Evolutionary conservation across 23 red algal species (phyloP), one percentile per base, ranked within the genome.

Genomic region (Rhodosorus marinus): DNA sequence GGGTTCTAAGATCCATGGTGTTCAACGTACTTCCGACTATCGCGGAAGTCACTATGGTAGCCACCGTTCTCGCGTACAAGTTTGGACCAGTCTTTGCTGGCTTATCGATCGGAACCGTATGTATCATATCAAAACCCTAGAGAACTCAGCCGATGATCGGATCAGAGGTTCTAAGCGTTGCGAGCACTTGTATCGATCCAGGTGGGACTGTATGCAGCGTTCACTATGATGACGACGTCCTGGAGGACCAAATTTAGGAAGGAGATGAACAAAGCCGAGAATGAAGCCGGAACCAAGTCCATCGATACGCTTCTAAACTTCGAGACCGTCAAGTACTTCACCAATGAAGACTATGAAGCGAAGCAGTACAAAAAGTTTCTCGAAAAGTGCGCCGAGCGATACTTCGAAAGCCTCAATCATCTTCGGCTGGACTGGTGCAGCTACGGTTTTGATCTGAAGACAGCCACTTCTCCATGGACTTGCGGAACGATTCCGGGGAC

Each of bases 261-360:
- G 43, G 51, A 84, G 20, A 98, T 98, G 90, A 98, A 98, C 54
- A 51, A 30, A n/a, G 90, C 90, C 14, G 90, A 98, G 17, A 75
- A 75, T 14, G 75, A 55, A 8, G 90, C 90, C 6, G 66, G 61
- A 19, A 75, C 72, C 24, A 83, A 83, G 66, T 72, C 79, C n/a
- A 49, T 84, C 25, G 90, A 98, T 54, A 80, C 76, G 3, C 64
- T 98, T 49, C 26, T 98, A 0, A 98, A 98, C 66, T 98, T 69
- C 62, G 90, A 98, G 60, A 98, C 78, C 14, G 90, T 98, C 14
- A 98, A 98, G 67, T 80, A 80, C 33, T 98, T 98, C 47, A 76
- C 71, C 20, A 86, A 84, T n/a, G 90, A 98, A 55, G 66, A 69
- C 8, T 52, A 73, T 41, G 90, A 98, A 47, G 67, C 79, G n/a